Base-by-base conservation (phyloP, 768 basidiomycete species). In the Tephrocybe rancida region DNA sequence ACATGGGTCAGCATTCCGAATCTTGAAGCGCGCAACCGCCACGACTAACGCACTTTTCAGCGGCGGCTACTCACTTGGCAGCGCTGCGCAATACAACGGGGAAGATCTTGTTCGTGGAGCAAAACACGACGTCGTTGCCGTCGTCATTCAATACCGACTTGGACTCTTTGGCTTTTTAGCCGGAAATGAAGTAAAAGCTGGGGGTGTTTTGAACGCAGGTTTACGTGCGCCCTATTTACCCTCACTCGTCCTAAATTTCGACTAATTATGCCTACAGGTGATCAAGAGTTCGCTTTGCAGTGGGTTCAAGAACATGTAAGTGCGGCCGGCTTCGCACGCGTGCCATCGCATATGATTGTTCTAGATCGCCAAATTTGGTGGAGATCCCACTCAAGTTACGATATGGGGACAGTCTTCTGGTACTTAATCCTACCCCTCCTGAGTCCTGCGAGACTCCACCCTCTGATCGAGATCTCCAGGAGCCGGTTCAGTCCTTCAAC, bases 401-500 rank as follows among this genome's bases (percentile, higher is more conserved):
- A 67, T 69, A 18, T 69, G 66, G 66, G 67, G 67, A 3, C 47
- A 69, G 21, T 66, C 64, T 8, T 60, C 64, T 14, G 67, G 64
- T 64, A 27, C 7, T 9, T 22, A 21, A 43, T 43, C 8, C 7
- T 13, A 7, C 9, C 6, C 39, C 7, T n/a, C n/a, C 21, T 21
- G 19, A 3, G 3, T 41, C 18, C 39, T 22, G 18, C 18, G n/a
- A 3, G 18, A 19, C 9, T 41, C 21, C 13, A 70, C 71, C 3
- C 70, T 78, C 13, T 75, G 71, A 72, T 74, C 73, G 2, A 58
- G 73, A 55, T 73, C 69, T 18, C 69, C n/a, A 73, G 75, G 75
- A 50, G 79, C 73, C 18, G 78, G 78, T 2, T 80, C 79, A 1
- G 77, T 80, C 8, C 19, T 81, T 3, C 78, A 80, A 45, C 79